phyloP scores from a whole-genome alignment of 2,329 filamentous ascomycete genomes.

The Neophaeococcomyces aloes region DNA sequence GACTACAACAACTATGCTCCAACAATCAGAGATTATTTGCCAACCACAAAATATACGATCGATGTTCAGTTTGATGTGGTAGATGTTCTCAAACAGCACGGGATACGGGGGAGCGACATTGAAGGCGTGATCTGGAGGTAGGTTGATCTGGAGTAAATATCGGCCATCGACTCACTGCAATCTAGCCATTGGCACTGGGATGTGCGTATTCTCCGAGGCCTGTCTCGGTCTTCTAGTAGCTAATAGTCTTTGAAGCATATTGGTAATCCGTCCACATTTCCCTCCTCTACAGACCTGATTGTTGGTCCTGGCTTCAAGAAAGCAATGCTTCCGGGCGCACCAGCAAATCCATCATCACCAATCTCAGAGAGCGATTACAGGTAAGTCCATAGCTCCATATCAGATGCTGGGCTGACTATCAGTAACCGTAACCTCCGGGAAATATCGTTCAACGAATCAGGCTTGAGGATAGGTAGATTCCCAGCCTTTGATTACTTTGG shows the following conservation, averaged over 20 bases:
- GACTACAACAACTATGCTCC: conserved; percentile 9
- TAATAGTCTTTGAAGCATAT: too few species aligned
- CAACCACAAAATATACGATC: not conserved
- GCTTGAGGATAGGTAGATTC: conserved; percentile 27
- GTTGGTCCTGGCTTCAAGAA: conserved; percentile 45
- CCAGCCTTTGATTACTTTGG: conserved; percentile 33
- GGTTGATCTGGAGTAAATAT: too few species aligned
- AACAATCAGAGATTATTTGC: not conserved
- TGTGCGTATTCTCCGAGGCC: too few species aligned
- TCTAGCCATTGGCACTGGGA: conserved; percentile 27
- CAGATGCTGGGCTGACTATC: not conserved
- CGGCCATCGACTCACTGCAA: conserved; percentile 11
- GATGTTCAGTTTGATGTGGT: conserved; percentile 15
- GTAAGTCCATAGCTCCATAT: too few species aligned
- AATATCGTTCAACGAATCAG: conserved; percentile 10
- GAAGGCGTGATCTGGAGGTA: conserved; percentile 16
- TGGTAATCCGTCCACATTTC: conserved; percentile 41
- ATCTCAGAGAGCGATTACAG: conserved; percentile 29
- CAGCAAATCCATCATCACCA: conserved; percentile 27
- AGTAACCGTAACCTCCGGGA: conserved; percentile 21
- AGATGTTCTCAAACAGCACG: conserved; percentile 16
- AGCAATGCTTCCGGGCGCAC: conserved; percentile 39
- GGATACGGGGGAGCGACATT: conserved; percentile 10
- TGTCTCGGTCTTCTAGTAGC: too few species aligned
- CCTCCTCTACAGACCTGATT: conserved; percentile 36